A percentile compares a stretch with the other conserved stretches of the same genome.
Evolutionary conservation across 2,329 filamentous ascomycete species (phyloP).

Genomic region (Pseudocercospora musae): DNA sequence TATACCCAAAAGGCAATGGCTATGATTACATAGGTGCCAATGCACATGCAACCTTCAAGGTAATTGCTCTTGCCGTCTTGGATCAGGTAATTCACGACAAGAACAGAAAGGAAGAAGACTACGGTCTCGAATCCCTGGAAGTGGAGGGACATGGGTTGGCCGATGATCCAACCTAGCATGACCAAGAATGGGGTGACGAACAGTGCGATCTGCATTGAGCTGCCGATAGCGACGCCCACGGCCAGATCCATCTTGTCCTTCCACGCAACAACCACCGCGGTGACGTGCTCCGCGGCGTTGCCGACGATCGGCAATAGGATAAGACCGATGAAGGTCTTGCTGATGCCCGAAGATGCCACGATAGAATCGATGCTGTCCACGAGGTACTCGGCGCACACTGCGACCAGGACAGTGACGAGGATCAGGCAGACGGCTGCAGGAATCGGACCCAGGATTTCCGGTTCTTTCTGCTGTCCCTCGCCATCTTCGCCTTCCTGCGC

Average conservation of each 20-base stretch:
- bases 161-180: conserved; percentile 55
- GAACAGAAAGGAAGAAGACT: conserved; percentile 75
- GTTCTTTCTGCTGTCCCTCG: conserved; percentile 35
- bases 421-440: conserved; percentile 47
- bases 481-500: conserved; percentile 32
- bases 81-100: conserved; percentile 86
- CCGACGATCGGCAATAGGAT: conserved; percentile 57
- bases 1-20: conserved; percentile 60
- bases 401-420: conserved; percentile 48
- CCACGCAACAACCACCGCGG: conserved; percentile 53
- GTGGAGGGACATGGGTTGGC: conserved; percentile 62
- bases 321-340: conserved; percentile 56
- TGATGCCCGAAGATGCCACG: conserved; percentile 50
- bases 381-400: conserved; percentile 53
- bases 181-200: conserved; percentile 58
- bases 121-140: conserved; percentile 89
- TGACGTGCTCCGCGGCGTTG: conserved; percentile 57
- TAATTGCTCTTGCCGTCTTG: conserved; percentile 84
- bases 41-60: conserved; percentile 68
- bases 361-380: conserved; percentile 55
- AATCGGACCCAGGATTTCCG: conserved; percentile 44
- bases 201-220: conserved; percentile 55
- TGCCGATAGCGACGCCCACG: conserved; percentile 54
- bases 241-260: conserved; percentile 59
- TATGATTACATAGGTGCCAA: conserved; percentile 57